Conservation (phyloP, 768 basidiomycete species). For the Trametes maxima region DNA sequence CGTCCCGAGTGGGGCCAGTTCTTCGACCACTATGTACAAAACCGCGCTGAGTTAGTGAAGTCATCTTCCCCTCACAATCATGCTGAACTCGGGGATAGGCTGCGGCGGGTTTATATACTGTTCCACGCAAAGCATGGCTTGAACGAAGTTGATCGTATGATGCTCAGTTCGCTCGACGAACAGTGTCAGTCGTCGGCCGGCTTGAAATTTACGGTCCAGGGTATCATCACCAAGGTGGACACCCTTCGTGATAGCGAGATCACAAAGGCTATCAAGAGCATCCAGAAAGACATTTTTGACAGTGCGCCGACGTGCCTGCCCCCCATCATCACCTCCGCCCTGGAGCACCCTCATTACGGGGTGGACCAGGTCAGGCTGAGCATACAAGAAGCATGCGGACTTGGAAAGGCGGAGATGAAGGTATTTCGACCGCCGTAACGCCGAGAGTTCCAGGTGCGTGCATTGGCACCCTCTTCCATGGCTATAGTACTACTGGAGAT, state of each 20-base stretch:
- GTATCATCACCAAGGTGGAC: slow-evolving; percentile 75
- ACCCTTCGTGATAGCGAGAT: slow-evolving; percentile 41
- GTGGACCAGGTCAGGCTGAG: slow-evolving; percentile 58
- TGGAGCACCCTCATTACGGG: slow-evolving; percentile 54
- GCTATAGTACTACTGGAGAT: background rate
- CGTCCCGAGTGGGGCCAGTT: slow-evolving; percentile 74
- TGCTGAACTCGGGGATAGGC: slow-evolving; percentile 40
- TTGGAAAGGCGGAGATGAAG: slow-evolving; percentile 26
- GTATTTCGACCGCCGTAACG: slow-evolving; percentile 7
- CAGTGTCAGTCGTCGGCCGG: slow-evolving; percentile 38
- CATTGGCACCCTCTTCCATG: background rate
- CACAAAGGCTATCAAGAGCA: slow-evolving; percentile 39
- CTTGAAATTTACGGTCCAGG: slow-evolving; percentile 61
- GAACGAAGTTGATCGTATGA: slow-evolving; percentile 55
- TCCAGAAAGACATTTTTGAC: slow-evolving; percentile 55
- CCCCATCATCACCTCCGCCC: slow-evolving; percentile 59
- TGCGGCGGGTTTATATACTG: slow-evolving; percentile 70
- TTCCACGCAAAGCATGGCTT: slow-evolving; percentile 70
- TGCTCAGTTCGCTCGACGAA: slow-evolving; percentile 58
- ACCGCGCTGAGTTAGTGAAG: slow-evolving; percentile 44
- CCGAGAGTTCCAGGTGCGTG: too few relatives aligned
- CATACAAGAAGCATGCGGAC: slow-evolving; percentile 61
- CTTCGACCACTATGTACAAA: slow-evolving; percentile 65
- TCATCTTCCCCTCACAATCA: background rate
- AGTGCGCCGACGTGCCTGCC: slow-evolving; percentile 62